Evolutionary conservation across 306 rosid species (phyloP).

Genomic region (Casuarina glauca): DNA sequence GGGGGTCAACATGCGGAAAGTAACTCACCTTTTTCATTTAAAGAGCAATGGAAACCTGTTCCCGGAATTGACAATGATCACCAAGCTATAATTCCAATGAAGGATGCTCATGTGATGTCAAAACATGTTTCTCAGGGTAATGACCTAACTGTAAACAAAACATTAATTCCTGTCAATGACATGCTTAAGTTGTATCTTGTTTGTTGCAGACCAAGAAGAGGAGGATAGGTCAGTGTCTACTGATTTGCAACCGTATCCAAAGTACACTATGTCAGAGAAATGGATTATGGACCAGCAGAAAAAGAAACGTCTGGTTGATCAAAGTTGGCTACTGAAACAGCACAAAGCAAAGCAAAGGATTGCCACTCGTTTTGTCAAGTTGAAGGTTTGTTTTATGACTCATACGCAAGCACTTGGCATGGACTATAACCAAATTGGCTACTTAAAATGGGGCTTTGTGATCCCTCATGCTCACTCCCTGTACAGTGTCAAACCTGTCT

Average conservation of each 20-base stretch:
- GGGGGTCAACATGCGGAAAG: conserved; percentile 49
- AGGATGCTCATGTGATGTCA: conserved; percentile 50
- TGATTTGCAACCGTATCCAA: conserved; percentile 58
- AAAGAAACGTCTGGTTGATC: conserved; percentile 65
- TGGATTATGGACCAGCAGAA: conserved; percentile 84
- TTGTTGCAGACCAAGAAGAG: conserved; percentile 54
- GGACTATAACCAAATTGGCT: not conserved
- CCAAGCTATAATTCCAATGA: conserved; percentile 46
- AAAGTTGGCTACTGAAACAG: conserved; percentile 67
- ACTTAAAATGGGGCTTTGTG: not conserved
- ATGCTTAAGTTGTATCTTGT: conserved; percentile 28
- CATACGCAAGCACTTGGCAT: conserved; percentile 13
- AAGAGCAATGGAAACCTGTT: conserved; percentile 82
- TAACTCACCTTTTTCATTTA: conserved; percentile 48
- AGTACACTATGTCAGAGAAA: conserved; percentile 84
- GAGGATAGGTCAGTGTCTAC: conserved; percentile 46
- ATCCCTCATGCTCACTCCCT: not conserved
- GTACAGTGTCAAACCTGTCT: not conserved
- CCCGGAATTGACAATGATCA: conserved; percentile 55
- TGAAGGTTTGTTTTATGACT: conserved; percentile 60
- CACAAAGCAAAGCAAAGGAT: conserved; percentile 74
- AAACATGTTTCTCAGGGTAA: conserved; percentile 69
- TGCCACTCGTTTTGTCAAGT: conserved; percentile 64
- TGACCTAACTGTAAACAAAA: conserved; percentile 18
- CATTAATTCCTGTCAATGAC: conserved; percentile 27